Evolutionary conservation across 208 protist species (phyloP).

Genomic region (Acanthamoeba divionensis): DNA sequence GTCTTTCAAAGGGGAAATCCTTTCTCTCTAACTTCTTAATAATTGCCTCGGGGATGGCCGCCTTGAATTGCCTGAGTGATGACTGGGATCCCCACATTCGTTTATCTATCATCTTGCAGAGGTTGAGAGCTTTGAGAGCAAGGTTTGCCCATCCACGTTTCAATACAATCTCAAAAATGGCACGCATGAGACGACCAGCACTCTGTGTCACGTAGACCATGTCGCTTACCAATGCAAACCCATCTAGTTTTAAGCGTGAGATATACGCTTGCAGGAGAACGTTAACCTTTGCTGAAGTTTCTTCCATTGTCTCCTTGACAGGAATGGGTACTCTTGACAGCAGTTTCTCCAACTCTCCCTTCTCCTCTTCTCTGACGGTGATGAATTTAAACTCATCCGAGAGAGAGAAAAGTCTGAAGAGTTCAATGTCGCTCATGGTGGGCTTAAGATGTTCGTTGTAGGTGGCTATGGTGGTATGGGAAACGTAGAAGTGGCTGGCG

Average conservation of each 20-base stretch:
- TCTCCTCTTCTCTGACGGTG: no score
- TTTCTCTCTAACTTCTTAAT: constrained; percentile 93
- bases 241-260: constrained; percentile 93
- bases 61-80: constrained; percentile 78
- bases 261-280: constrained; percentile 99
- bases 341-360: constrained; percentile 94
- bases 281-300: constrained; percentile 95
- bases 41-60: constrained; percentile 86
- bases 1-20: constrained; percentile 92
- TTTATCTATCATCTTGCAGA: constrained; percentile 95
- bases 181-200: constrained; percentile 86
- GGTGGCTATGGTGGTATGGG: constrained; percentile 89
- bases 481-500: constrained; percentile 97
- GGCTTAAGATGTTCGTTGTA: constrained; percentile 94
- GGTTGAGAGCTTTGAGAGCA: constrained; percentile 79
- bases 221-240: constrained; percentile 96
- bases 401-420: constrained; percentile 94
- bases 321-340: constrained; percentile 96
- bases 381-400: constrained; percentile 97
- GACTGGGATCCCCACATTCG: constrained; percentile 95
- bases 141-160: constrained; percentile 94
- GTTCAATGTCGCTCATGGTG: constrained; percentile 94
- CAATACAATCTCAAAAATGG: constrained; percentile 94
- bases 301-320: constrained; percentile 94
- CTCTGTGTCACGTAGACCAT: constrained; percentile 99